phyloP scores from a whole-genome alignment of 1,284 basidiomycete genomes.

The Waitea zeae region DNA sequence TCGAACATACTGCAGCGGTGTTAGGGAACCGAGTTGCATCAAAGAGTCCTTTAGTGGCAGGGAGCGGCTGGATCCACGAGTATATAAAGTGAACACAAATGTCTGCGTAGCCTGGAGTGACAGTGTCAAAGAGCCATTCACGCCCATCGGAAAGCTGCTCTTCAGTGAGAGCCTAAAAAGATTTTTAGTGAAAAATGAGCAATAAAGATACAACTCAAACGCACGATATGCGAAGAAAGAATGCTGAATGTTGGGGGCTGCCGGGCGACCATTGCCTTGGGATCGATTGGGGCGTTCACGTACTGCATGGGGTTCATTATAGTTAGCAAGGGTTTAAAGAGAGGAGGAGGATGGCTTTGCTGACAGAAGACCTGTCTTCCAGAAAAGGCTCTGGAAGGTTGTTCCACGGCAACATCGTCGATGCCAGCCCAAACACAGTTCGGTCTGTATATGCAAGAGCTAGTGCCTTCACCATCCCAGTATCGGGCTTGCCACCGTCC shows the following conservation, averaged over 20 bases:
- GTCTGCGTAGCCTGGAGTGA: conserved; percentile 29
- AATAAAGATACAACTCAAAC: conserved; percentile 4
- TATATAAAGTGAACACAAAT: conserved; percentile 29
- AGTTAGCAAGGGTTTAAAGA: too few species aligned
- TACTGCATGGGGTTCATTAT: conserved; percentile 6
- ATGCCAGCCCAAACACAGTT: conserved; percentile 21
- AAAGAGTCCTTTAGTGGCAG: conserved; percentile 18
- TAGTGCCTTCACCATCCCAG: conserved; percentile 27
- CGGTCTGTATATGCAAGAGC: conserved; percentile 25
- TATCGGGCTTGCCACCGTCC: conserved; percentile 21
- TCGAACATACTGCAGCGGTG: conserved; percentile 19
- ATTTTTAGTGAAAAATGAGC: conserved; percentile 4
- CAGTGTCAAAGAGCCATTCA: conserved; percentile 39
- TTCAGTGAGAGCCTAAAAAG: conserved; percentile 23
- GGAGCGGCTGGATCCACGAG: conserved; percentile 23
- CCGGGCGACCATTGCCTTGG: conserved; percentile 15
- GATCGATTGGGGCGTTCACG: conserved; percentile 18
- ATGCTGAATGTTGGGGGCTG: conserved; percentile 16
- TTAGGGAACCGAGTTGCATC: conserved; percentile 21
- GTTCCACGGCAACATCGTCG: conserved; percentile 25
- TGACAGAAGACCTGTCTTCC: conserved; percentile 25
- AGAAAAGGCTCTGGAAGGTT: conserved; percentile 29
- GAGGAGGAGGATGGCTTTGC: too few species aligned
- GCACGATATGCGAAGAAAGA: conserved; percentile 23
- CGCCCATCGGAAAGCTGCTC: conserved; percentile 36